phyloP scores from a whole-genome alignment of 2,329 filamentous ascomycete species.

The Tolypocladium ophioglossoides region DNA sequence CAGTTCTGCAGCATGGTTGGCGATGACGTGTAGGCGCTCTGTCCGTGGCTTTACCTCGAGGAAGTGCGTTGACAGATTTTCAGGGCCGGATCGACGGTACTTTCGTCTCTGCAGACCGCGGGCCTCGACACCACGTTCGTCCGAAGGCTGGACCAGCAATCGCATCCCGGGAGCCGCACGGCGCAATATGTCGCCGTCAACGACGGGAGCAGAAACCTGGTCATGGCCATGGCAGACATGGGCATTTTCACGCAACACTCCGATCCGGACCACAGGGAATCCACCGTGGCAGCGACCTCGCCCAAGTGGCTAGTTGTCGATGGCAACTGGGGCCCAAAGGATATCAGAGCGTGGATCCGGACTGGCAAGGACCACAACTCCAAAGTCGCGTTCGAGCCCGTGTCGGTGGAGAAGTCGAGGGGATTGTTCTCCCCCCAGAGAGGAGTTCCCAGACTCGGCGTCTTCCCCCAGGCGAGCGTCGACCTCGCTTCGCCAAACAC shows the following conservation, averaged over 20 bases:
- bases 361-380: constrained; percentile 44
- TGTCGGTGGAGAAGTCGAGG: constrained; percentile 69
- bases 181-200: constrained; percentile 91
- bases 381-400: constrained; percentile 75
- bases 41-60: neutral
- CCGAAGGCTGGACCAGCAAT: constrained; percentile 38
- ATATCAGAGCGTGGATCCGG: constrained; percentile 58
- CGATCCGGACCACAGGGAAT: constrained; percentile 47
- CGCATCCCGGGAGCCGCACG: constrained; percentile 50
- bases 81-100: constrained; percentile 62
- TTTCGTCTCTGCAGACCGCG: constrained; percentile 52
- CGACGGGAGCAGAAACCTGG: constrained; percentile 68
- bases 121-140: constrained; percentile 58
- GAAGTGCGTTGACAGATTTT: neutral
- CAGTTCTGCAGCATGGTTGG: constrained; percentile 73
- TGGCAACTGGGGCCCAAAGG: constrained; percentile 66
- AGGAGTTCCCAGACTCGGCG: constrained; percentile 27
- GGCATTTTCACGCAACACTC: constrained; percentile 57
- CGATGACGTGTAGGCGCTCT: constrained; percentile 54
- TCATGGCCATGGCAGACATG: constrained; percentile 97
- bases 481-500: constrained; percentile 75
- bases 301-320: constrained; percentile 79
- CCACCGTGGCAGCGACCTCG: constrained; percentile 41
- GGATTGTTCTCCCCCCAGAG: constrained; percentile 48
- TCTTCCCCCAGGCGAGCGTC: constrained; percentile 54